Evolutionary conservation across 352 stramenopile genomes (phyloP).

Genomic region (Pseudoperonospora humuli): DNA sequence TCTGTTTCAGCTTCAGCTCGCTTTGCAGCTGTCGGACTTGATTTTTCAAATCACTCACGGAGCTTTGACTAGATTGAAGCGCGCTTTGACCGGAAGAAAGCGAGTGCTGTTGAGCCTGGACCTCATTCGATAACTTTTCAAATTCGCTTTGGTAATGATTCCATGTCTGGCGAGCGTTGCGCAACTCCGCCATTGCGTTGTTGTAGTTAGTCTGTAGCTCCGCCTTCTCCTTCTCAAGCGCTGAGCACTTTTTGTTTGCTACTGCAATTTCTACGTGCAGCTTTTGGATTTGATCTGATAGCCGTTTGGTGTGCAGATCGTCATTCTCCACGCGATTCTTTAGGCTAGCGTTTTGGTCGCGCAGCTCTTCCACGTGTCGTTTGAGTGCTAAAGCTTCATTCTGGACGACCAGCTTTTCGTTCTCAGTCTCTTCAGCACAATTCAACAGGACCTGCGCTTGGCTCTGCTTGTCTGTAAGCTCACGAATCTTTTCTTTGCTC

Average conservation of each 20-base stretch:
- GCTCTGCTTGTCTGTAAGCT: conserved; percentile 30
- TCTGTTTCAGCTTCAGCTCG: conserved; percentile 48
- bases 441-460: conserved; percentile 32
- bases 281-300: conserved; percentile 45
- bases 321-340: conserved; percentile 46
- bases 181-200: conserved; percentile 38
- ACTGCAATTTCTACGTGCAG: conserved; percentile 35
- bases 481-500: conserved; percentile 41
- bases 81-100: conserved; percentile 47
- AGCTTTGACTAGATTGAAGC: conserved; percentile 46
- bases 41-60: conserved; percentile 45
- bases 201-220: conserved; percentile 55
- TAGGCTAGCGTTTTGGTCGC: conserved; percentile 52
- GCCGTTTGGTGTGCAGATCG: conserved; percentile 31
- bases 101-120: conserved; percentile 51
- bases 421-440: conserved; percentile 51
- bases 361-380: conserved; percentile 54
- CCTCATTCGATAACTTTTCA: conserved; percentile 59
- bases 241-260: conserved; percentile 23
- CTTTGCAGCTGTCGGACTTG: conserved; percentile 60
- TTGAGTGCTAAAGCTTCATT: conserved; percentile 51
- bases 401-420: conserved; percentile 56
- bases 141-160: conserved; percentile 72
- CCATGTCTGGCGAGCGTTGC: conserved; percentile 46
- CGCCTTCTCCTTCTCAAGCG: conserved; percentile 42